Percentiles rank a stretch among this genome's conserved stretches.
Evolutionary conservation across 306 rosid species (phyloP).

Genomic region (Medicago ruthenica): DNA sequence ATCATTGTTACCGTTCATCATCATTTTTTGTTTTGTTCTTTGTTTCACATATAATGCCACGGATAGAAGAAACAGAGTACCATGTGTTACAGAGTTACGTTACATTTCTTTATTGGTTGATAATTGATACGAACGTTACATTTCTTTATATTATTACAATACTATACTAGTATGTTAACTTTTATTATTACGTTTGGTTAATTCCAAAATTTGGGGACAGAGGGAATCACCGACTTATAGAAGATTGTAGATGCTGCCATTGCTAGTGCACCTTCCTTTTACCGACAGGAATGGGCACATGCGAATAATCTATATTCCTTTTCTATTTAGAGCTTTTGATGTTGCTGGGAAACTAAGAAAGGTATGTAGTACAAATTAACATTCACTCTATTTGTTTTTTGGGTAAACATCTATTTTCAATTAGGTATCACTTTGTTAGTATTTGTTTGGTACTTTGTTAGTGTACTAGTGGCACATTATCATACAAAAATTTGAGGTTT

Average conservation of each 20-base stretch:
- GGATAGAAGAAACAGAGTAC: background rate
- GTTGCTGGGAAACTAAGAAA: conserved; percentile 18
- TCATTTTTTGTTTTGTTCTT: background rate
- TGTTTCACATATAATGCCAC: background rate
- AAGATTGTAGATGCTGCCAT: background rate
- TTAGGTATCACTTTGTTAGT: background rate
- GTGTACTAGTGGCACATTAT: background rate
- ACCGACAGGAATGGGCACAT: conserved; percentile 24
- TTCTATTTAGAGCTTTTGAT: background rate
- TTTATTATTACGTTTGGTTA: background rate
- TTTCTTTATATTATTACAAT: background rate
- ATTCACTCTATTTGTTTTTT: background rate
- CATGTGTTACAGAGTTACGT: background rate
- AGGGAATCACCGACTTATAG: conserved; percentile 6
- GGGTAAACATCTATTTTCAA: background rate
- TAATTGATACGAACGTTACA: background rate
- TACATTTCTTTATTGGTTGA: background rate
- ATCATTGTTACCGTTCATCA: background rate
- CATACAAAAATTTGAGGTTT: background rate
- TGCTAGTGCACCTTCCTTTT: conserved; percentile 1
- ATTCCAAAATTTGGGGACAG: background rate
- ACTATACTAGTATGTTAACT: background rate
- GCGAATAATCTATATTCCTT: conserved; percentile 13
- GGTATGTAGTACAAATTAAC: background rate
- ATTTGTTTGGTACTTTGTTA: background rate